Base-by-base conservation (phyloP, 768 basidiomycete genomes). In the Favolaschia claudopus region DNA sequence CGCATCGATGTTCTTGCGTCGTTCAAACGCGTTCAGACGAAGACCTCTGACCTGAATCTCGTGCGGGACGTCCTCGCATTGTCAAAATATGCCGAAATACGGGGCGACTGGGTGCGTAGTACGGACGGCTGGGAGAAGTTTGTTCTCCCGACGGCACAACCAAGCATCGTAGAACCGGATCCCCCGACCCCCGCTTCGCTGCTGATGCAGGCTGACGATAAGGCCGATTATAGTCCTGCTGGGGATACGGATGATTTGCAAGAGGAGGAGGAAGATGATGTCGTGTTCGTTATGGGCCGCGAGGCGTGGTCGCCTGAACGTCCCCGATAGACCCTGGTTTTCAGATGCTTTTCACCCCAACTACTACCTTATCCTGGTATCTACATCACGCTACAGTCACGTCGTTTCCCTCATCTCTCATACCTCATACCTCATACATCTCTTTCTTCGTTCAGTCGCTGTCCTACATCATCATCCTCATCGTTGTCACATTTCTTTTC, bases 221-320 rank as follows among this genome's bases (percentile, higher is more conserved):
- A 59, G 58, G 31, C 50, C 7, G 58, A 31, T 4, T 45, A 59
- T 38, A 27, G 44, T 12, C 31, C 50, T 7, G 32, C n/a, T 8
- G 60, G 36, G 29, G 56, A 54, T 3, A 31, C 40, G 46, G 57
- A 56, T 37, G 62, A 63, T 34, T 1, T 57, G 31, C 58, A 64
- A 17, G 63, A 64, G 12, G 63, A 64, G 28, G 63, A 64, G 29
- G 63, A 64, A 33, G 63, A 64, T 34, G 63, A 64, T 38, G 63
- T 64, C 24, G 63, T 64, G 38, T 60, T 64, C 31, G 63, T 64
- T 46, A 64, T 64, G 63, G 63, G 50, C 45, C 63, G 63, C 54
- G 58, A 59, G 53, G 57, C 62, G 51, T 63, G 62, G 62, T 46
- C 58, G 14, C 62, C 62, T 12, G 53, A 55, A 59, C 62, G 57